Conservation (phyloP, 2,329 filamentous ascomycete genomes). For the Keithomyces neogunnii region DNA sequence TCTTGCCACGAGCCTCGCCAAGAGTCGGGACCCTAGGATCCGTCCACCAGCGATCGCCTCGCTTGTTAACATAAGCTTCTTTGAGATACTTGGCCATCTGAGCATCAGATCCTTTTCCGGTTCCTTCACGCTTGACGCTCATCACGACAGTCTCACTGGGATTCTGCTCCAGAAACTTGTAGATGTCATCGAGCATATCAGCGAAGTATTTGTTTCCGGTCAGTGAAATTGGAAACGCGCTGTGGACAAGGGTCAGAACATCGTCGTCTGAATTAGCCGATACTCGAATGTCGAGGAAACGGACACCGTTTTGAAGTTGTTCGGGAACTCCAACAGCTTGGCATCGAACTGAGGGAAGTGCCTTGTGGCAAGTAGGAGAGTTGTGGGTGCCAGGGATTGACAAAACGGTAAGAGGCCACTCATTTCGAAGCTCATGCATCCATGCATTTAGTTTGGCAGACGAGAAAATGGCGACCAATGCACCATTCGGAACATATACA, state of each 20-base stretch:
- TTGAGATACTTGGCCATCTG: conserved; percentile 68
- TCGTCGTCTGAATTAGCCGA: conserved; percentile 45
- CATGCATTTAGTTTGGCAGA: conserved; percentile 62
- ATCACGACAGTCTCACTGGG: conserved; percentile 77
- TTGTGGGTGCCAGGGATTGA: conserved; percentile 96
- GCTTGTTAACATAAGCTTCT: conserved; percentile 57
- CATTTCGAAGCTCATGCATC: conserved; percentile 71
- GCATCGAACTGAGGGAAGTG: conserved; percentile 87
- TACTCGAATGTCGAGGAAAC: conserved; percentile 89
- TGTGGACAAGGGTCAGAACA: conserved; percentile 75
- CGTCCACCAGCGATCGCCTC: conserved; percentile 64
- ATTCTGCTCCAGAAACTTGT: conserved; percentile 68
- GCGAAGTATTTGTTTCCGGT: conserved; percentile 73
- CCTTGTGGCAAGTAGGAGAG: conserved; percentile 74
- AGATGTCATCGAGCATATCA: conserved; percentile 61
- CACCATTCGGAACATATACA: conserved; percentile 51
- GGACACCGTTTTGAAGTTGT: conserved; percentile 83
- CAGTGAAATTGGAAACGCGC: conserved; percentile 79
- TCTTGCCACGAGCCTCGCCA: conserved; percentile 70
- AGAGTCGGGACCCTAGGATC: conserved; percentile 68
- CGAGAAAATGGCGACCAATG: conserved; percentile 57
- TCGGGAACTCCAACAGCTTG: conserved; percentile 70
- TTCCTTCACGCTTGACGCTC: conserved; percentile 84
- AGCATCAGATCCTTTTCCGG: conserved; percentile 69
- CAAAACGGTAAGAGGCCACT: conserved; percentile 66